phyloP scores from a whole-genome alignment of 306 rosid species.

The cucumber (Cucumis sativus) region DNA sequence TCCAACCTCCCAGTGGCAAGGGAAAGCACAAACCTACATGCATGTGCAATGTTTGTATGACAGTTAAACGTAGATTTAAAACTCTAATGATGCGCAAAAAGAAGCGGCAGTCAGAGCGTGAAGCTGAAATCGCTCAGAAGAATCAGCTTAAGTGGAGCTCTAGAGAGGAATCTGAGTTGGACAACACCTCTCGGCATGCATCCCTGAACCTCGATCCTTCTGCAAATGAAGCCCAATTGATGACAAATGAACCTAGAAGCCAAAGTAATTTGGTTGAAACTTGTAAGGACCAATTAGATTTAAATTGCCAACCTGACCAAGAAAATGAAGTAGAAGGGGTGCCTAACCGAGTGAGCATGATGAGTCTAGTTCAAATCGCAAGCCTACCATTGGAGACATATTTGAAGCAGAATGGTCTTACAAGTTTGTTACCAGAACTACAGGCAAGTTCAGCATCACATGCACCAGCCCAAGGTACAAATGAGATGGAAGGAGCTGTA shows the following conservation, averaged over 20 bases:
- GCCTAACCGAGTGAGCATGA: constrained; percentile 50
- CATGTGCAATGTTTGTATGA: constrained; percentile 87
- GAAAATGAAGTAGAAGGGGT: constrained; percentile 42
- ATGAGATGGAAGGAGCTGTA: constrained; percentile 47
- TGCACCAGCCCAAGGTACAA: constrained; percentile 33
- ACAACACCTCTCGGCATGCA: constrained; percentile 47
- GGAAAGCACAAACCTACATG: constrained; percentile 98
- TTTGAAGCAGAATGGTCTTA: constrained; percentile 77
- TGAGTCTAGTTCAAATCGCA: constrained; percentile 75
- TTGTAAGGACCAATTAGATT: constrained; percentile 59
- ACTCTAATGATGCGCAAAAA: constrained; percentile 93
- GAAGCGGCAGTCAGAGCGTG: constrained; percentile 94
- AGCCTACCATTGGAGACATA: constrained; percentile 67
- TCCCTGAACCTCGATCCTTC: constrained; percentile 46
- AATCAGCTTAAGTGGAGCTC: constrained; percentile 44
- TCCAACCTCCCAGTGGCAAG: constrained; percentile 99
- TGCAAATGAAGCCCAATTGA: constrained; percentile 45
- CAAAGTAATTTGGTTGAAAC: constrained; percentile 47
- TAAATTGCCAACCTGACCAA: constrained; percentile 68
- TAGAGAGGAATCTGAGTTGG: constrained; percentile 71
- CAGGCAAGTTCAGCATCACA: constrained; percentile 53
- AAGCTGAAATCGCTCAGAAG: constrained; percentile 88
- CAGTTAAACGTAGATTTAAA: constrained; percentile 92
- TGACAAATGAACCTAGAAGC: constrained; percentile 50
- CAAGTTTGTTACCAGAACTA: constrained; percentile 68